Percentiles rank a stretch among this genome's conserved stretches.
Conservation (phyloP, 140 eudicot species). For the Senecio squalidus region DNA sequence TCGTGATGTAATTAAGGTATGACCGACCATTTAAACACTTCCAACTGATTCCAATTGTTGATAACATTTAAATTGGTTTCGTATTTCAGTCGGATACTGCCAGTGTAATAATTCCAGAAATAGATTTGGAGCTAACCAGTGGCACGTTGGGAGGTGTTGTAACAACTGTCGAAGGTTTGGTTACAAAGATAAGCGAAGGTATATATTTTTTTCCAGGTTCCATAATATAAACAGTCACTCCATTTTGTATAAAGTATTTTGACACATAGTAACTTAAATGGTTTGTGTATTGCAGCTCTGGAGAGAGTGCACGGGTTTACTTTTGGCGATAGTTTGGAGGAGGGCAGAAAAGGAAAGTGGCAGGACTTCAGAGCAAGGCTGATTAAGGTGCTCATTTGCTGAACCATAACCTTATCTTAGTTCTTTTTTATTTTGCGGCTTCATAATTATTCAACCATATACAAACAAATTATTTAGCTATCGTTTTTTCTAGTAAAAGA, state of each 20-base stretch:
- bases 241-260: not conserved
- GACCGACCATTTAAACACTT: not conserved
- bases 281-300: conserved; percentile 25
- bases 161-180: conserved; percentile 82
- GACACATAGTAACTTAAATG: not conserved
- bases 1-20: conserved; percentile 88
- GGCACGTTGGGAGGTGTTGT: conserved; percentile 90
- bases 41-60: not conserved
- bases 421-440: not conserved
- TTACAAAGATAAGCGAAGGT: conserved; percentile 78
- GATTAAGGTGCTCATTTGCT: conserved; percentile 25
- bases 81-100: conserved; percentile 75
- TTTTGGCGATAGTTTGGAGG: conserved; percentile 50
- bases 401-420: not conserved
- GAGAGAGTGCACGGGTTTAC: conserved; percentile 49
- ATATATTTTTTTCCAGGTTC: conserved; percentile 20
- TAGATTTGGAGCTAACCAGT: conserved; percentile 76
- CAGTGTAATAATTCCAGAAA: conserved; percentile 69
- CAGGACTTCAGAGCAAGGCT: conserved; percentile 36
- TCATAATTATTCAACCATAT: too few relatives aligned
- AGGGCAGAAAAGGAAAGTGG: conserved; percentile 35
- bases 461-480: too few relatives aligned
- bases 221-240: not conserved
- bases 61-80: conserved; percentile 5
- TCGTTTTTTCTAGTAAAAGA: too few relatives aligned